Base-by-base conservation (phyloP, 2,329 filamentous ascomycete genomes). In the Colletotrichum chrysophilum region DNA sequence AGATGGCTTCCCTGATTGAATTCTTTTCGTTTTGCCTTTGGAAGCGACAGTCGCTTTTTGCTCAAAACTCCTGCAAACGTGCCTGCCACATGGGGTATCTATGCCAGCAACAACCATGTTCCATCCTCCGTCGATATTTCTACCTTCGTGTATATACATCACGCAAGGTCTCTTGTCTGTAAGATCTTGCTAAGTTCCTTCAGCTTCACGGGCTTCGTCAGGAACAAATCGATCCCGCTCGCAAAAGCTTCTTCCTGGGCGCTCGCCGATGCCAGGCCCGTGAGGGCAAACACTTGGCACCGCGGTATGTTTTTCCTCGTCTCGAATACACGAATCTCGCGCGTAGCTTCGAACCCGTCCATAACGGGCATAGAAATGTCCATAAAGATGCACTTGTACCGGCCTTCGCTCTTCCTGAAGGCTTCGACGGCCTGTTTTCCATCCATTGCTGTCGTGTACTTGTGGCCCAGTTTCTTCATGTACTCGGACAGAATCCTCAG, bases 331-430 rank as follows among this genome's bases (percentile, higher is more conserved):
- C 90, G 85, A 16, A 91, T 90, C n/a, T 84, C 82, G 2, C 86
- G 82, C 2, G 89, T 90, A 0, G 88, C 86, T 18, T 88, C 87
- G 4, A 90, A 85, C 0, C 89, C 89, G 75, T 92, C 87, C 79
- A 92, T 88, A 4, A 91, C 81, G 0, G 90, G 90, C 90, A 92
- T 92, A 70, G 86, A 90, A 2, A 91, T 87, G 77, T 92, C 90
- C 79, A 86, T 87, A 6, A 87, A 76, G 1, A 87, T 76, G 66
- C 81, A 84, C 1, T 73, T 74, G 28, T 79, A 85, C 1, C 79
- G 67, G 0, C 77, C 77, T 0, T 80, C 79, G 2, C 78, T 74
- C 1, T 76, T 38, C n/a, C 74, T 77, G 43, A 81, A 86, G 0
- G 78, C 78, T 24, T 83, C 79, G 4, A 85, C 69, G 0, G 84